phyloP scores from a whole-genome alignment of 208 protist species.

The Naegleria lovaniensis region DNA sequence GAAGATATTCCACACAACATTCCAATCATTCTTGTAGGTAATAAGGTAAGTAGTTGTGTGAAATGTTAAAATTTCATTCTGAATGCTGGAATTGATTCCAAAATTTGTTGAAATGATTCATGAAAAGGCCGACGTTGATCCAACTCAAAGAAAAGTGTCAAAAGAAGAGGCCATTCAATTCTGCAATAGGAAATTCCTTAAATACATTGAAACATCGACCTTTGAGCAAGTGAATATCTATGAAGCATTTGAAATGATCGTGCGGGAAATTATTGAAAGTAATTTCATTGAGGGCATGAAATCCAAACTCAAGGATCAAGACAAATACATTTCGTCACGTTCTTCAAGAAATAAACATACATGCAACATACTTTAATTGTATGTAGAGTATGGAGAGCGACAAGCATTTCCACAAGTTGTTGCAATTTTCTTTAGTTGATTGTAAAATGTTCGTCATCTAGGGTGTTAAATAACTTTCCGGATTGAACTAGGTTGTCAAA shows the following conservation, averaged over 20 bases:
- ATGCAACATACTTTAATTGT: not conserved
- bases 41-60: not conserved
- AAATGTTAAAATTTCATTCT: no score
- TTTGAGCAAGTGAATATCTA: not conserved
- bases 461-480: not conserved
- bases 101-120: no score
- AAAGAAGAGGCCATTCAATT: not conserved
- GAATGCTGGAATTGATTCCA: no score
- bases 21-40: not conserved
- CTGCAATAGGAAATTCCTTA: not conserved
- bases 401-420: not conserved
- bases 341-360: not conserved
- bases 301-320: not conserved
- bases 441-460: not conserved
- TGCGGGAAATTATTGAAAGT: not conserved
- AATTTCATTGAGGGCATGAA: not conserved
- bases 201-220: not conserved
- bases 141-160: not conserved
- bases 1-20: not conserved
- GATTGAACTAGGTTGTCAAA: not conserved
- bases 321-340: not conserved
- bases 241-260: not conserved
- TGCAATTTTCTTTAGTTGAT: not conserved
- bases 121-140: not conserved
- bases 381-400: not conserved